Base-by-base conservation (phyloP, 2,329 filamentous ascomycete genomes). In the Hortaea werneckii region DNA sequence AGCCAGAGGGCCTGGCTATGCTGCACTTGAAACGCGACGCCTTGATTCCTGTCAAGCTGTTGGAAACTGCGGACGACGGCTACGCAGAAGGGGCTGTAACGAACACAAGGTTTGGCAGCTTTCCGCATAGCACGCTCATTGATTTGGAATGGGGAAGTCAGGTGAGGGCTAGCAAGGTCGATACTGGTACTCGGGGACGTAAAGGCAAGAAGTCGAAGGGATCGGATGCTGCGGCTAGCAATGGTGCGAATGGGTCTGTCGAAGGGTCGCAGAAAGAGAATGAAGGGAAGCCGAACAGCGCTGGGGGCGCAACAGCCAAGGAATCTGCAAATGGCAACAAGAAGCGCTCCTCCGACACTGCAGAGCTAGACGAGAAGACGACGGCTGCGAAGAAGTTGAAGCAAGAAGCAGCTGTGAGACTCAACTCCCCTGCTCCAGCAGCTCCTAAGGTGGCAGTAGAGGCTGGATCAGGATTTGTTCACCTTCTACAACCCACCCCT, bases 31-130 rank as follows among this genome's bases (percentile, higher is more conserved):
- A 87, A 50, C 83, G 89, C 67, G 89, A 96, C 66, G 83, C 83
- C 50, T 80, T 89, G 52, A 75, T 88, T 35, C 87, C 90, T 6
- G 73, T 88, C 27, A 80, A 85, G 50, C 61, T 76, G 54, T 58
- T 64, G 30, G 49, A 57, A 49, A 49, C 55, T 44, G 55, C 68
- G 47, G 62, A 72, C 58, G 60, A 65, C 45, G 63, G 62, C 13
- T 65, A 65, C 44, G 63, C 58, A 27, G 69, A 71, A 50, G 69
- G 70, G 43, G 67, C 67, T 13, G 70, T 75, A 38, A 79, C 89
- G 44, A 96, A 95, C 68, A 98, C 90, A 1, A 82, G 89, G 39
- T 98, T 95, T 60, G 92, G 92, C 41, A 95, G 89, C 10, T 75
- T 70, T 45, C 72, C 72, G 2, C 72, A 75, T 55, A 70, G 62